Evolutionary conservation across 2,329 filamentous ascomycete species (phyloP).

Genomic region (Venturia nashicola): DNA sequence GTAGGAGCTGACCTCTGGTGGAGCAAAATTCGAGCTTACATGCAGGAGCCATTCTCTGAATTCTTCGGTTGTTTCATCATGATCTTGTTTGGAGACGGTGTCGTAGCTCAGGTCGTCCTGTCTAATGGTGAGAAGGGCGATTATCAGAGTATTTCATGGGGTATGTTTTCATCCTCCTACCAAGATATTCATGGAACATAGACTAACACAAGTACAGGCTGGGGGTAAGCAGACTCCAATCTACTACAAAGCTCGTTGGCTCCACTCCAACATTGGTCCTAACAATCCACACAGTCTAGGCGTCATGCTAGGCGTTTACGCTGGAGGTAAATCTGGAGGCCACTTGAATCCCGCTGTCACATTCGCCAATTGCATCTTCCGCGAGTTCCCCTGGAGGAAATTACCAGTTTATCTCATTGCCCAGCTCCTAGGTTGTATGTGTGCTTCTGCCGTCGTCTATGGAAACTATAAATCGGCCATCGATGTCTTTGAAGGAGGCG

Average conservation of each 20-base stretch:
- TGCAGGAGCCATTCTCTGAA: conserved; percentile 51
- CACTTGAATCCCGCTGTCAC: conserved; percentile 38
- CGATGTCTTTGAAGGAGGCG: conserved; percentile 9
- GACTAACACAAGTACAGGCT: background rate
- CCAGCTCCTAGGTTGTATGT: conserved; percentile 40
- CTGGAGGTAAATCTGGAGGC: conserved; percentile 35
- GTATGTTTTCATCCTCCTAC: background rate
- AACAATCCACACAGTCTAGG: conserved; percentile 4
- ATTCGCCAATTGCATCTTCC: conserved; percentile 29
- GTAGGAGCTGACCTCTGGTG: conserved; percentile 32
- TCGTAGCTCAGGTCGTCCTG: conserved; percentile 57
- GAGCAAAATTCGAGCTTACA: conserved; percentile 38
- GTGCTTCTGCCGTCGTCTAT: conserved; percentile 35
- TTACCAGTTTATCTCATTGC: conserved; percentile 38
- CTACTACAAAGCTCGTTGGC: background rate
- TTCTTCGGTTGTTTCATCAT: conserved; percentile 58
- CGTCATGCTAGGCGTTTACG: conserved; percentile 36
- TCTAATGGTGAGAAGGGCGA: conserved; percentile 9
- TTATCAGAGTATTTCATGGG: conserved; percentile 11
- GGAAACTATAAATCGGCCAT: conserved; percentile 29
- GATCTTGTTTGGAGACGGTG: conserved; percentile 58
- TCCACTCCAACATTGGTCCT: background rate
- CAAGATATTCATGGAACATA: background rate
- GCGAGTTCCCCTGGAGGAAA: conserved; percentile 40
- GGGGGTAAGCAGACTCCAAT: background rate